Evolutionary conservation across 768 basidiomycete genomes (phyloP).

Genomic region (Tulasnella sp.): DNA sequence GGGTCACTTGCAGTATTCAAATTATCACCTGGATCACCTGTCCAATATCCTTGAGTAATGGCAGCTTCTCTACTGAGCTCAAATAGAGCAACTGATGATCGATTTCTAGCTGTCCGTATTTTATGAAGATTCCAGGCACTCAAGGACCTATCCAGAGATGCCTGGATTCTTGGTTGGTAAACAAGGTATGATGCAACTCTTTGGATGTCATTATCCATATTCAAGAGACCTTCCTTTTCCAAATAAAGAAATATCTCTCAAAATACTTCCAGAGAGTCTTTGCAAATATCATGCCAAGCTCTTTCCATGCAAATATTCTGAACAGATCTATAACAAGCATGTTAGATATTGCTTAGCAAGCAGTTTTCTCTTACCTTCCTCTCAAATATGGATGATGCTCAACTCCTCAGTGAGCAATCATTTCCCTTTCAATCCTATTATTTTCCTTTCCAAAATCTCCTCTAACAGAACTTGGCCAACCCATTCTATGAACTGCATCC

Average conservation of each 20-base stretch:
- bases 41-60: no score
- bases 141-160: no score
- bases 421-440: background rate
- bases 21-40: no score
- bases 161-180: no score
- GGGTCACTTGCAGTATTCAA: no score
- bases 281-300: background rate
- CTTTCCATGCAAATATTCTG: background rate
- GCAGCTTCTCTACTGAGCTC: no score
- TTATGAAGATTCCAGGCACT: no score
- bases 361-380: background rate
- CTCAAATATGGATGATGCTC: background rate
- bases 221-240: background rate
- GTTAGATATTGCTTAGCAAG: background rate
- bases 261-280: background rate
- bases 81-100: no score
- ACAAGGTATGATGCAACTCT: no score
- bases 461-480: background rate
- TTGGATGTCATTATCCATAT: background rate
- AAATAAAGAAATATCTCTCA: background rate
- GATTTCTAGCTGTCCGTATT: no score
- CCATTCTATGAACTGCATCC: background rate
- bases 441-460: background rate
- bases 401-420: background rate
- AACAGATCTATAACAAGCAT: background rate